Conservation (phyloP, 2,329 filamentous ascomycete genomes). For the Tothia fuscella region DNA sequence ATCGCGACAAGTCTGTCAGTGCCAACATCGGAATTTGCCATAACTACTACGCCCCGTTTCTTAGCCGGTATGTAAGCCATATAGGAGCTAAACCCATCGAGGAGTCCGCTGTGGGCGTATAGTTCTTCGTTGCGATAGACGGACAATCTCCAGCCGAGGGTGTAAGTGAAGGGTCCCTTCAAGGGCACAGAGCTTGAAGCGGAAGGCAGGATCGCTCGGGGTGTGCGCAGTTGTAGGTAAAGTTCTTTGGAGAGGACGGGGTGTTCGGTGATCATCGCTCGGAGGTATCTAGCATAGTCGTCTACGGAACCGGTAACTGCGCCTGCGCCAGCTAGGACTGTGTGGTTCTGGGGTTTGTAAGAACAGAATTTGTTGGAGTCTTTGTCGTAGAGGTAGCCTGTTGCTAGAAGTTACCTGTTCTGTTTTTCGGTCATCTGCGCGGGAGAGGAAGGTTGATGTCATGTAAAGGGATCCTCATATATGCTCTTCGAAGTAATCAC, state of each 20-base stretch:
- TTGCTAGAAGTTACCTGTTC: background rate
- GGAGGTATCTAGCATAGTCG: conserved; percentile 19
- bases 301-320: conserved; percentile 15
- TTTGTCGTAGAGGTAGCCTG: background rate
- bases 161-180: background rate
- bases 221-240: conserved; percentile 9
- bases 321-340: conserved; percentile 18
- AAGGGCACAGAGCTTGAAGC: background rate
- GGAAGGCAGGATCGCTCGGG: background rate
- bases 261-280: conserved; percentile 14
- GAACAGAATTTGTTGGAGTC: background rate
- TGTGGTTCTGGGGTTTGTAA: conserved; percentile 26
- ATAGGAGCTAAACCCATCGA: conserved; percentile 3
- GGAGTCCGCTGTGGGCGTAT: conserved; percentile 1
- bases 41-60: conserved; percentile 5
- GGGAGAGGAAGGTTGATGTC: background rate
- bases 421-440: background rate
- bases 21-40: conserved; percentile 10
- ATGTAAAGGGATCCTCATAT: conserved; percentile 4
- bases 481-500: conserved; percentile 28
- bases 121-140: conserved; percentile 6
- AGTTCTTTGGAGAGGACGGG: conserved; percentile 6
- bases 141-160: conserved; percentile 1
- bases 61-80: conserved; percentile 8
- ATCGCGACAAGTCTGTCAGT: no score